Conservation (phyloP, 225 moss, liverwort and hornwort genomes). For the Sphagnum tenellum region DNA sequence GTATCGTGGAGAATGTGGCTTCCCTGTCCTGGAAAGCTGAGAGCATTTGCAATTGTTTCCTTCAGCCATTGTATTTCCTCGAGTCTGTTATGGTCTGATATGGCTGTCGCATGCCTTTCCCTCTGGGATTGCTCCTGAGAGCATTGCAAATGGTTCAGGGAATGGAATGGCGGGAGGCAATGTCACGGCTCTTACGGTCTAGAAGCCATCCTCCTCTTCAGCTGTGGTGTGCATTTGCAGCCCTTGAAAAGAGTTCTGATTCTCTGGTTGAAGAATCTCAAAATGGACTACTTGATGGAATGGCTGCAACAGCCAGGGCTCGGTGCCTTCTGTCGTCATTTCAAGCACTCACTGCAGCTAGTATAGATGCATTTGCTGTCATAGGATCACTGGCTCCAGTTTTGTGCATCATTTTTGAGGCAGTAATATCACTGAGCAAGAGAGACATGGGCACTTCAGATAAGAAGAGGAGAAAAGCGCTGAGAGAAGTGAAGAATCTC, state of each 20-base stretch:
- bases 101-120: too few relatives aligned
- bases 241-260: constrained; percentile 10
- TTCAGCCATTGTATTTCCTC: too few relatives aligned
- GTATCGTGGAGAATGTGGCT: too few relatives aligned
- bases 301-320: constrained; percentile 12
- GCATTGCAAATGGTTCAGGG: not conserved
- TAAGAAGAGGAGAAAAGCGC: constrained; percentile 14
- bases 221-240: constrained; percentile 31
- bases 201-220: constrained; percentile 41
- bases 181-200: constrained; percentile 31
- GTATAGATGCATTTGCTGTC: constrained; percentile 24
- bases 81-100: too few relatives aligned
- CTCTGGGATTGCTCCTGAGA: too few relatives aligned
- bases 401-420: constrained; percentile 12
- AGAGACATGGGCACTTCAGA: constrained; percentile 2
- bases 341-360: constrained; percentile 25
- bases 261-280: not conserved
- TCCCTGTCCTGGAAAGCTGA: too few relatives aligned
- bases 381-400: constrained; percentile 35
- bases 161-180: constrained; percentile 24
- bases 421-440: constrained; percentile 4
- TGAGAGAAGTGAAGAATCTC: constrained; percentile 17
- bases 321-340: constrained; percentile 29
- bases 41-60: too few relatives aligned
- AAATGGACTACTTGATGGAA: not conserved